Evolutionary conservation across 805 yeast species (phyloP), one percentile per base, ranked within the genome.

Genomic region (Debaryomyces maramus): DNA sequence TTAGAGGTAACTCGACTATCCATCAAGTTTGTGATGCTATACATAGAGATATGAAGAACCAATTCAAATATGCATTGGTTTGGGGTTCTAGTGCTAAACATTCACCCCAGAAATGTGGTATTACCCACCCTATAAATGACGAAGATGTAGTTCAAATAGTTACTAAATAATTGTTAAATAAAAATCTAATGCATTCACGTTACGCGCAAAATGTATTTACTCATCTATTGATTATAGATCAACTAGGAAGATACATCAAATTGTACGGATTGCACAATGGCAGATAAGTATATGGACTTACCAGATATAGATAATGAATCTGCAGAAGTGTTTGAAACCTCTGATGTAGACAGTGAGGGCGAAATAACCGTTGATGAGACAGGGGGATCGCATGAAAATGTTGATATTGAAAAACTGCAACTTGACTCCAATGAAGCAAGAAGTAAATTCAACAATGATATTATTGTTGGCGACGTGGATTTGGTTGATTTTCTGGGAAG

Each of bases 61-160:
- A 85, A 55, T 91, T 93, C 73, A 88, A 89, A 60, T 89, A 90
- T 60, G 98, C 98, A 0, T 65, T 89, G 55, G 97, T 91, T 5
- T 91, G 98, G 97, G 99, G 99, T 0, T 81, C 90, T 1, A 83
- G 95, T 34, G 85, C 97, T 5, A 93, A 93, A 60, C 96, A 88
- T 58, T 87, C 91, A 24, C 98, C 98, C 3, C 99, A 91, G 58
- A 91, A 91, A 58, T 91, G 98, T 72, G 98, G 99, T 0, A 70
- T 91, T 41, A 77, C 59, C 46, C 99, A 91, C 60, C 69, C 70
- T 26, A 83, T 93, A 10, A 80, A 86, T 51, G 98, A 91, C 58
- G 97, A 90, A 58, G 99, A 91, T 59, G 99, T 91, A 13, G 91
- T 93, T 16, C 83, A 93, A 36, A 80, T 91, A 41, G 88, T 91